Percentiles rank a stretch among this genome's conserved stretches.
Conservation (phyloP, 768 basidiomycete genomes). For the Pleurotus giganteus region DNA sequence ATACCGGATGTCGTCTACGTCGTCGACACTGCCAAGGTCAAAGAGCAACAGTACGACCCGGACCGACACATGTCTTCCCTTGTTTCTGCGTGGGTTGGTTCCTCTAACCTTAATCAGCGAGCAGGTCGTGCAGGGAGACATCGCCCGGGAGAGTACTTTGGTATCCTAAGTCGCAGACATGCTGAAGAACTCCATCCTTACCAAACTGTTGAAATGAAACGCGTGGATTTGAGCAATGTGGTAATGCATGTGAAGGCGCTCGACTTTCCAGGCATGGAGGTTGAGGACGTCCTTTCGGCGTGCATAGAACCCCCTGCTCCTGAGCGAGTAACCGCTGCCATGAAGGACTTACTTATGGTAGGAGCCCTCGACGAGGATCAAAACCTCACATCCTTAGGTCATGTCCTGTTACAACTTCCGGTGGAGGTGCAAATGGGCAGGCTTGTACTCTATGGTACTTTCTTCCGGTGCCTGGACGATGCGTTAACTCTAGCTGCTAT, state of each 20-base stretch:
- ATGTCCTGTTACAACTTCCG: slow-evolving; percentile 84
- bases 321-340: slow-evolving; percentile 74
- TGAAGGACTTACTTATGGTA: slow-evolving; percentile 76
- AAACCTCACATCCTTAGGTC: slow-evolving; percentile 82
- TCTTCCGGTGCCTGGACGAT: slow-evolving; percentile 90
- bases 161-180: slow-evolving; percentile 67
- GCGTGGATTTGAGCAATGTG: slow-evolving; percentile 84
- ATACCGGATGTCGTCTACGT: slow-evolving; percentile 96
- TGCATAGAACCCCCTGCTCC: slow-evolving; percentile 88
- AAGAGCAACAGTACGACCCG: slow-evolving; percentile 89
- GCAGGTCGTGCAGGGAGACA: slow-evolving; percentile 93
- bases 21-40: slow-evolving; percentile 84
- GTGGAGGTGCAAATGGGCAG: slow-evolving; percentile 90
- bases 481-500: slow-evolving; percentile 91
- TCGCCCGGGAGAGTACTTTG: slow-evolving; percentile 87
- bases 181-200: slow-evolving; percentile 66
- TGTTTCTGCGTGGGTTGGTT: slow-evolving; percentile 88
- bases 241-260: slow-evolving; percentile 97
- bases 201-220: slow-evolving; percentile 94
- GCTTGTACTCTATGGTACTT: slow-evolving; percentile 83
- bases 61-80: slow-evolving; percentile 85
- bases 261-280: slow-evolving; percentile 80
- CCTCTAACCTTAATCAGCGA: slow-evolving; percentile 86
- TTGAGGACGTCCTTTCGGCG: slow-evolving; percentile 82
- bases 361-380: slow-evolving; percentile 80